Evolutionary conservation across 805 yeast genomes (phyloP), one percentile per base, ranked within the genome.

Genomic region (Pichia pseudocactophila): DNA sequence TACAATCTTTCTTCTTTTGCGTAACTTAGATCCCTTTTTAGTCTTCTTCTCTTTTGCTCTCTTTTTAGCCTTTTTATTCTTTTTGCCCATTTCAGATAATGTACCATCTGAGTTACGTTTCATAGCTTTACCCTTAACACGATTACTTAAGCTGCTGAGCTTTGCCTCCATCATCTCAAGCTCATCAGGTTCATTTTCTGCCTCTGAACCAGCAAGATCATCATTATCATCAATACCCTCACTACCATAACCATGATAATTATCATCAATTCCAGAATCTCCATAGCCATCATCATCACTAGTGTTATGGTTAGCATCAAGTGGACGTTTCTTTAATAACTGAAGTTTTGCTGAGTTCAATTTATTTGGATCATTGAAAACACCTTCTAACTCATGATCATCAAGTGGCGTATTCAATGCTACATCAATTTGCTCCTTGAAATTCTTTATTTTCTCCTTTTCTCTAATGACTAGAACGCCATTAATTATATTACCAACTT

Each of bases 121-220:
- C 46, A 59, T 35, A 17, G 62, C 56, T 30, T 41, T 47, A 15
- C 62, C 68, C 40, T 51, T 58, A 11, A 37, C 46, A 16, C 53
- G 41, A 2, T 40, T 37, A 17, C 39, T 44, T 8, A 37, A 39
- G 15, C 44, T 42, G 15, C 41, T 52, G 25, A 66, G 40, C 25
- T 57, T 47, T 1, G 59, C 63, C 42, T 69, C 74, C 40, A 70
- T 47, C 31, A 54, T 50, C 32, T 70, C 76, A 28, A 71, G 56
- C 18, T 58, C 57, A 47, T 66, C 69, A 19, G 61, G 65, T 35
- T 62, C 71, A 6, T 69, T 62, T 40, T 63, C 63, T 12, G 31
- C 6, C 13, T 61, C 64, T 35, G 64, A 69, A n/a, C 61, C 53
- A 10, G 49, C 51, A 9, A 48, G 37, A n/a, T 66, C 65, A 34